Conservation (phyloP, 2,329 filamentous ascomycete species). For the Metarhizium brunneum region DNA sequence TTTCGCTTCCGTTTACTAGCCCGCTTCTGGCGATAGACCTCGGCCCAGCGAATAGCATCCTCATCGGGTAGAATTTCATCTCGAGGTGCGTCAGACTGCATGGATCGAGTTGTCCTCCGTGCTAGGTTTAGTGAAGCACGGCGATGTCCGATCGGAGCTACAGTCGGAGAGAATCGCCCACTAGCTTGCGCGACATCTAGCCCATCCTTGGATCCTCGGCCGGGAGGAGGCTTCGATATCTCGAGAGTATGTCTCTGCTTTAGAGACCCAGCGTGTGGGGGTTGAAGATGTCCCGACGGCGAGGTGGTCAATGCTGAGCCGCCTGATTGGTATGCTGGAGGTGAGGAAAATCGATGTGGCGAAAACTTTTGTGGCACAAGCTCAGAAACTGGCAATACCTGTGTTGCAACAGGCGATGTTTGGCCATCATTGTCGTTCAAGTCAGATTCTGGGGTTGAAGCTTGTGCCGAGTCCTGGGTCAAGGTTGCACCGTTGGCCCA, state of each 20-base stretch:
- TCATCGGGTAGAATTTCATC: constrained; percentile 84
- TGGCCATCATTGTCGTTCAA: constrained; percentile 1
- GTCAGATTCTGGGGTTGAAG: neutral
- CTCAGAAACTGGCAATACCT: constrained; percentile 1
- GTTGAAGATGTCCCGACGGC: constrained; percentile 42
- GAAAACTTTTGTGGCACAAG: constrained; percentile 12
- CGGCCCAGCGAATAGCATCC: constrained; percentile 84
- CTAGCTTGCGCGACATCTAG: constrained; percentile 57
- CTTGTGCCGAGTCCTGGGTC: neutral
- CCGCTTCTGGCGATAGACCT: constrained; percentile 84
- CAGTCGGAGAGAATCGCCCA: constrained; percentile 70
- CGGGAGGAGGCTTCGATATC: constrained; percentile 61
- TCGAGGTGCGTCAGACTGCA: constrained; percentile 73
- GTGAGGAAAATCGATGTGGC: constrained; percentile 55
- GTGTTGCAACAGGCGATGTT: neutral
- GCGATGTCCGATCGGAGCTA: constrained; percentile 48
- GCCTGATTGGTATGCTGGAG: constrained; percentile 43
- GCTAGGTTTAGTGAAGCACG: constrained; percentile 77
- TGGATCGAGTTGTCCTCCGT: constrained; percentile 71
- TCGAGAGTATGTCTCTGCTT: constrained; percentile 84
- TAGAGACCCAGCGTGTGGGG: constrained; percentile 38
- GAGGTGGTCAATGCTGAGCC: constrained; percentile 29
- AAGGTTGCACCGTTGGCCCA: neutral
- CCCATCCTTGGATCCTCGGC: constrained; percentile 64
- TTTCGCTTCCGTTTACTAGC: constrained; percentile 76